phyloP scores from a whole-genome alignment of 768 basidiomycete species.

The Mycena galopus region DNA sequence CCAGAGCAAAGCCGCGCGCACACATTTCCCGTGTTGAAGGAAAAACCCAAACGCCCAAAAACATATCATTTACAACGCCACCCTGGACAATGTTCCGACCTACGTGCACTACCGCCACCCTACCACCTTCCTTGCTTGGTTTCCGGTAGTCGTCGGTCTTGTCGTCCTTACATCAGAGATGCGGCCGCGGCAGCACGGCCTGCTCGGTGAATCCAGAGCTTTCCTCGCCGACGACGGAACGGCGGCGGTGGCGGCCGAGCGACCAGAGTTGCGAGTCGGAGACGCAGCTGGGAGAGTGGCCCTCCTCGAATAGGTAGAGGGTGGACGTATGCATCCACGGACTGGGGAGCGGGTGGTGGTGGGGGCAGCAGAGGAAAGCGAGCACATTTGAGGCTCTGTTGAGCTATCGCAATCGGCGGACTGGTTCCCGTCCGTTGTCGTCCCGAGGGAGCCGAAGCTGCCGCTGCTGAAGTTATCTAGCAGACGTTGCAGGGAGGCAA shows the following conservation, averaged over 20 bases:
- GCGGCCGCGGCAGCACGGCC: conserved; percentile 1
- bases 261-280: not conserved
- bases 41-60: not conserved
- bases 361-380: not conserved
- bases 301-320: not conserved
- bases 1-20: too few relatives aligned
- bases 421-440: conserved; percentile 32
- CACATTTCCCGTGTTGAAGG: too few relatives aligned
- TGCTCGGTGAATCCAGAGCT: not conserved
- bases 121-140: not conserved
- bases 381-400: not conserved
- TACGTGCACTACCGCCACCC: conserved; percentile 23
- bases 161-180: not conserved
- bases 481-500: conserved; percentile 42
- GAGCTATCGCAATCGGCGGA: conserved; percentile 14
- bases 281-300: not conserved
- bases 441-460: conserved; percentile 51
- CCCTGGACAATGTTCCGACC: not conserved
- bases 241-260: not conserved
- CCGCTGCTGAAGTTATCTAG: conserved; percentile 48
- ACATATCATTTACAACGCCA: not conserved
- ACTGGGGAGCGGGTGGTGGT: not conserved
- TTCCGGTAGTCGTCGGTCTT: not conserved
- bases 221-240: conserved; percentile 3
- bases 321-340: not conserved